phyloP scores from a whole-genome alignment of 805 yeast genomes.

The Wickerhamomyces silvicola region DNA sequence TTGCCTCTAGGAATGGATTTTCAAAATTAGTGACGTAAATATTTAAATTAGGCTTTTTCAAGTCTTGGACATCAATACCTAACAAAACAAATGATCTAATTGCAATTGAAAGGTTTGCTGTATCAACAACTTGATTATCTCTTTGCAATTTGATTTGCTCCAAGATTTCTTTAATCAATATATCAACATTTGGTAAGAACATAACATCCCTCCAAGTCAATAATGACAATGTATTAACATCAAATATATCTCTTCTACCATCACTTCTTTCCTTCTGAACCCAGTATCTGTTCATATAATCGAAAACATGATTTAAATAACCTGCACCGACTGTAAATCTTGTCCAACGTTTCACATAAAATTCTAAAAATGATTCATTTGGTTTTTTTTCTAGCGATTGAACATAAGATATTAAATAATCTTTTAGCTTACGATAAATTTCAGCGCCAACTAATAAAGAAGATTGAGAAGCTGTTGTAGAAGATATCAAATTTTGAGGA shows the following conservation, averaged over 20 bases:
- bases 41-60: constrained; percentile 74
- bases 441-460: constrained; percentile 78
- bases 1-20: constrained; percentile 62
- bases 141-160: constrained; percentile 73
- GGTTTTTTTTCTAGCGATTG: constrained; percentile 41
- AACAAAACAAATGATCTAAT: constrained; percentile 82
- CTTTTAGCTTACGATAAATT: constrained; percentile 65
- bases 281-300: constrained; percentile 96
- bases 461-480: constrained; percentile 24
- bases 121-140: constrained; percentile 66
- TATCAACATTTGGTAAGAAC: constrained; percentile 59
- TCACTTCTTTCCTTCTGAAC: constrained; percentile 93
- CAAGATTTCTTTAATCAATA: constrained; percentile 64
- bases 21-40: constrained; percentile 82
- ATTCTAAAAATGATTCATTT: constrained; percentile 66
- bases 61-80: constrained; percentile 87
- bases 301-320: constrained; percentile 86
- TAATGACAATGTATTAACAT: constrained; percentile 82
- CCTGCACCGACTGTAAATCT: constrained; percentile 89
- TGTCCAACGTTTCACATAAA: constrained; percentile 84
- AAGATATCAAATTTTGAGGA: constrained; percentile 27
- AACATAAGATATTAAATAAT: constrained; percentile 59
- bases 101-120: constrained; percentile 59
- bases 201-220: constrained; percentile 82
- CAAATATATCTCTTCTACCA: constrained; percentile 84